Evolutionary conservation across 805 yeast species (phyloP).

Genomic region (Sugiyamaella americana): DNA sequence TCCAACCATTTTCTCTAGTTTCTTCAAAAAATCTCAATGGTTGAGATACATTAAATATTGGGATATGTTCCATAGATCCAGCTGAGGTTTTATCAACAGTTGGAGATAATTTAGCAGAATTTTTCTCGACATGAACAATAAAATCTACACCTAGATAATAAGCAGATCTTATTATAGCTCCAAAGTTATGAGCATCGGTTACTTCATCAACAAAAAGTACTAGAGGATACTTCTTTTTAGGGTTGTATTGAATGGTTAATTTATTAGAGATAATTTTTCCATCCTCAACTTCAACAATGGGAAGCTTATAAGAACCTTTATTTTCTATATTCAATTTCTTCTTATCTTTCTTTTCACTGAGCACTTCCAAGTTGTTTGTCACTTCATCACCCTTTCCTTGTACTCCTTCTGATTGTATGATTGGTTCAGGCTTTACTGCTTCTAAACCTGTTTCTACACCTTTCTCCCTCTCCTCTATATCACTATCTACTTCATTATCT

Average conservation of each 20-base stretch:
- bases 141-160: conserved; percentile 80
- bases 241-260: background rate
- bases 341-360: too few relatives aligned
- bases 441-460: conserved; percentile 3
- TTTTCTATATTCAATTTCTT: too few relatives aligned
- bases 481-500: background rate
- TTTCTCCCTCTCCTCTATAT: background rate
- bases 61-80: conserved; percentile 75
- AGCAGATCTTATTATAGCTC: conserved; percentile 75
- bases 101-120: conserved; percentile 71
- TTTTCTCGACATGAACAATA: conserved; percentile 58
- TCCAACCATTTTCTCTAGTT: conserved; percentile 60
- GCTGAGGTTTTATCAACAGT: conserved; percentile 74
- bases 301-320: background rate
- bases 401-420: too few relatives aligned
- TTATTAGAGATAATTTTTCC: background rate
- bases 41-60: conserved; percentile 50
- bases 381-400: too few relatives aligned
- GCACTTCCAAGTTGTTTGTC: background rate
- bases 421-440: background rate
- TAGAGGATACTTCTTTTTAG: conserved; percentile 41
- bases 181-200: conserved; percentile 82
- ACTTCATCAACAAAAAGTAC: conserved; percentile 74
- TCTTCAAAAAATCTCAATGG: conserved; percentile 58
- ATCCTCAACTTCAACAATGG: conserved; percentile 1